Evolutionary conservation across 768 basidiomycete species (phyloP).

Genomic region (Myochromella boudieri): DNA sequence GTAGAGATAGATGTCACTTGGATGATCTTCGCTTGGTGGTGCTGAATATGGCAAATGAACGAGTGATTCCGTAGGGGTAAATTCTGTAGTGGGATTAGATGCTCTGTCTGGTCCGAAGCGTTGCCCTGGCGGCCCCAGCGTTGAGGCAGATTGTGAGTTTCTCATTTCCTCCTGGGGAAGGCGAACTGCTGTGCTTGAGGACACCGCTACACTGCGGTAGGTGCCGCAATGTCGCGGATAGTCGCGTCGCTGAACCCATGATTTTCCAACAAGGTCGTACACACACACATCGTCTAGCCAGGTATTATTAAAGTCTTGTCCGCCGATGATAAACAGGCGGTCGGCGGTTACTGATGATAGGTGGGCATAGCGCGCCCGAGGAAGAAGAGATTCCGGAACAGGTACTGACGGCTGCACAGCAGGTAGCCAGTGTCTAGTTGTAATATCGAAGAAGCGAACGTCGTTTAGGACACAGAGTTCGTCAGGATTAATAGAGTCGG

Average conservation of each 20-base stretch:
- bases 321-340: conserved; percentile 89
- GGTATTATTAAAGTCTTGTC: conserved; percentile 90
- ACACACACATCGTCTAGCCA: conserved; percentile 95
- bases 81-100: conserved; percentile 40
- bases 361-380: conserved; percentile 92
- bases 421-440: conserved; percentile 70
- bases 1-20: conserved; percentile 87
- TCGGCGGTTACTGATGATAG: conserved; percentile 84
- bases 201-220: conserved; percentile 90
- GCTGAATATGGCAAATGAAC: conserved; percentile 78
- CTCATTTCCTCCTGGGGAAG: conserved; percentile 62
- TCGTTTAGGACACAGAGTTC: conserved; percentile 92
- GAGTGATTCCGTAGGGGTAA: conserved; percentile 58
- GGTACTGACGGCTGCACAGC: conserved; percentile 33
- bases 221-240: conserved; percentile 96
- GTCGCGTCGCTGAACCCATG: conserved; percentile 78
- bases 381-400: conserved; percentile 51
- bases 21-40: conserved; percentile 67
- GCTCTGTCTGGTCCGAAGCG: conserved; percentile 55
- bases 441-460: conserved; percentile 84
- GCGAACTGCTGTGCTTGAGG: conserved; percentile 66
- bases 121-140: conserved; percentile 54
- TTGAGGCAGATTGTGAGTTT: conserved; percentile 35
- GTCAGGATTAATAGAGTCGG: conserved; percentile 67
- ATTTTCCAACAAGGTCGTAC: conserved; percentile 69